Conservation (phyloP, 768 basidiomycete genomes). For the Rhodotorula paludigena region DNA sequence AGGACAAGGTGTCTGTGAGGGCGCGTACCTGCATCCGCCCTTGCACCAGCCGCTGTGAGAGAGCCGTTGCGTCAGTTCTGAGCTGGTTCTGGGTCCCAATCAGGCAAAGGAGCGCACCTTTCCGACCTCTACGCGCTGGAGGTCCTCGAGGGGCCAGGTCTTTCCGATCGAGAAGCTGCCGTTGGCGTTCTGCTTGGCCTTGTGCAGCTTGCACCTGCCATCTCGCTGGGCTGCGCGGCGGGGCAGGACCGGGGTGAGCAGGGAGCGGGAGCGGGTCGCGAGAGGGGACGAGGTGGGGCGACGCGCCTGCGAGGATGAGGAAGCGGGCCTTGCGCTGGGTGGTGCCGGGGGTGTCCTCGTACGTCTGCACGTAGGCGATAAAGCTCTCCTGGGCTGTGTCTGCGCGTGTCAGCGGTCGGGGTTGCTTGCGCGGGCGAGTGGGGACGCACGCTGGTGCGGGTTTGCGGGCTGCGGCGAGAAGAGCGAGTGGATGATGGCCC, state of each 20-base stretch:
- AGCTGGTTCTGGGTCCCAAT: too few relatives aligned
- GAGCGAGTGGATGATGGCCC: slow-evolving; percentile 25
- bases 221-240: slow-evolving; percentile 59
- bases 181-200: slow-evolving; percentile 92
- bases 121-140: slow-evolving; percentile 70
- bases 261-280: too few relatives aligned
- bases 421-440: background rate
- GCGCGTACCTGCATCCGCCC: slow-evolving; percentile 19
- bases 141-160: slow-evolving; percentile 81
- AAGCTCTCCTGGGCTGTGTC: slow-evolving; percentile 25
- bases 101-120: slow-evolving; percentile 52
- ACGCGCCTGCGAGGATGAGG: slow-evolving; percentile 35
- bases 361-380: slow-evolving; percentile 32
- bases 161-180: slow-evolving; percentile 94
- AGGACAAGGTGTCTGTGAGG: background rate
- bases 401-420: background rate
- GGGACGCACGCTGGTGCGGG: slow-evolving; percentile 13
- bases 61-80: background rate
- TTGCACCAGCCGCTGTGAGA: slow-evolving; percentile 1
- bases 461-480: slow-evolving; percentile 8
- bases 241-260: background rate
- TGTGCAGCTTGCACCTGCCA: slow-evolving; percentile 70
- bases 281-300: background rate
- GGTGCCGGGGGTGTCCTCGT: slow-evolving; percentile 22
- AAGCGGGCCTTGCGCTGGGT: slow-evolving; percentile 27